Evolutionary conservation across 2,329 filamentous ascomycete species (phyloP), one percentile per base, ranked within the genome.

Genomic region (Apiospora koreana): DNA sequence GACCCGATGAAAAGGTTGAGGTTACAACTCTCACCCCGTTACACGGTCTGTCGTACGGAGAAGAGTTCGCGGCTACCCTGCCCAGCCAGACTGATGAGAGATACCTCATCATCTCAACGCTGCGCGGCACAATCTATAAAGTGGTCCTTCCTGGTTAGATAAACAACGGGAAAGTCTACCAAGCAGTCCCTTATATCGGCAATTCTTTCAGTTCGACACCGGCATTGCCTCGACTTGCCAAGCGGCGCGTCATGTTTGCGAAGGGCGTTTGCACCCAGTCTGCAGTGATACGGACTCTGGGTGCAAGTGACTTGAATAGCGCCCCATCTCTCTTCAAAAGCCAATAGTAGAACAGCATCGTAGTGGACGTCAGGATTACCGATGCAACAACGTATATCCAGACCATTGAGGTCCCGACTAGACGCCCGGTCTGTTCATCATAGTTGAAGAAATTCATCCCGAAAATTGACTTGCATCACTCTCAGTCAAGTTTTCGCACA

Each of bases 381-480:
- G 81, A 75, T 35, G 74, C 74, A 3, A 80, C 70, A 9, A 81
- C 54, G 46, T 79, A 83, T 69, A 83, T 83, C 81, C 81, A 83
- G 28, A 83, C 76, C 74, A 79, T 79, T 10, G 77, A 73, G 3
- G 79, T 79, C 5, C 75, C 75, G n/a, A 80, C 71, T 14, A 82
- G 76, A 5, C 74, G 69, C 16, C 73, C 72, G 7, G 74, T 78
- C 1, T 76, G 68, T 14, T 75, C 38, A 43, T 82, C 77, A 71
- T 80, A 74, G 28, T 76, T 77, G 65, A 82, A 83, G 67, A 83
- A 80, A 72, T 82, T 82, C 81, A 82, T 83, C 2, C 81, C 81
- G 68, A 83, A 81, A 62, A 83, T 78, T 1, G 81, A 80, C 72
- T 73, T 31, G 41, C 6, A n/a, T 16, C 28, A 31, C 6, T 18